Conservation (phyloP, 2,329 filamentous ascomycete genomes). For the Diaporthe sp. region DNA sequence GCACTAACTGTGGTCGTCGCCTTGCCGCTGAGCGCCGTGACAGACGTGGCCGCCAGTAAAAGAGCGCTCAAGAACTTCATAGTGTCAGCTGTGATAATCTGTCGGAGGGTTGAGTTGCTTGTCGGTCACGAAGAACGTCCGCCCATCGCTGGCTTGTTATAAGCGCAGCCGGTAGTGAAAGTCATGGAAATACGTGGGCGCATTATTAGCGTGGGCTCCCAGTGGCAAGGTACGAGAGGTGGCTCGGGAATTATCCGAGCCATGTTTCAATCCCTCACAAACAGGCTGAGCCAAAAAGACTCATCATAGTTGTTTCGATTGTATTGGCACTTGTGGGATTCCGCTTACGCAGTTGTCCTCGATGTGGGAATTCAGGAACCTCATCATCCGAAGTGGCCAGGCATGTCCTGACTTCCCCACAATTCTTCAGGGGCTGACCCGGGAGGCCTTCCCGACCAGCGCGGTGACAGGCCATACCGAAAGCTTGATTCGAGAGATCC, state of each 20-base stretch:
- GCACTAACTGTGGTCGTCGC: conserved; percentile 37
- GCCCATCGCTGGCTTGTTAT: background rate
- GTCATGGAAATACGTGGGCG: background rate
- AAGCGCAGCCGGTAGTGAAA: background rate
- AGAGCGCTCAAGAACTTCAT: conserved; percentile 31
- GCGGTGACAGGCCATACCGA: conserved; percentile 16
- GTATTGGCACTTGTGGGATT: conserved; percentile 14
- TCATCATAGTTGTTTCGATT: conserved; percentile 21
- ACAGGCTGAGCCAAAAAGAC: background rate
- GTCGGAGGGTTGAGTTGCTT: background rate
- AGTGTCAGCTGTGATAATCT: background rate
- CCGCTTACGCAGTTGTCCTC: background rate
- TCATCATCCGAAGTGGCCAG: conserved; percentile 28
- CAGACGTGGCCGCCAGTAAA: conserved; percentile 19
- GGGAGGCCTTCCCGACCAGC: background rate
- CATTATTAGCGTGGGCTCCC: background rate
- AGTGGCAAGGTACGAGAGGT: background rate
- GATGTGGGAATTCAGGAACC: conserved; percentile 11
- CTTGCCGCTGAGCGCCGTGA: conserved; percentile 37
- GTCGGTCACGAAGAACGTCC: background rate
- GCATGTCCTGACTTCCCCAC: conserved; percentile 15
- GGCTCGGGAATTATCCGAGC: conserved; percentile 4
- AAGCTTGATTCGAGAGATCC: conserved; percentile 18
- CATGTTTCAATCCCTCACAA: conserved; percentile 3
- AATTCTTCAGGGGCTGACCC: conserved; percentile 30